Evolutionary conservation across 495 filamentous ascomycete species (phyloP).

Genomic region (Neurospora tetrasperma): DNA sequence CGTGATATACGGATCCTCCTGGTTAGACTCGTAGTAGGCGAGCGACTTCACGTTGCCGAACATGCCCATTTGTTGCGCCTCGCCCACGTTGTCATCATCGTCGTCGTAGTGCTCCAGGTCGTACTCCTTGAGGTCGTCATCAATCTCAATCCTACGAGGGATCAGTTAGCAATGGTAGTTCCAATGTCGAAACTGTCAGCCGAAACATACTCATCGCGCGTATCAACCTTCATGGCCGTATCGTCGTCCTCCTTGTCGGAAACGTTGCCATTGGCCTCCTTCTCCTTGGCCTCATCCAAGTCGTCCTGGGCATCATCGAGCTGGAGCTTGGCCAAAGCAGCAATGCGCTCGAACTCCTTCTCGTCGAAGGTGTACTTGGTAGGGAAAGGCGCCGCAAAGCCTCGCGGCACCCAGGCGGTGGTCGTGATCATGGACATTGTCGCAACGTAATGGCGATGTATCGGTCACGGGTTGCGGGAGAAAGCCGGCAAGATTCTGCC

Average conservation of each 20-base stretch:
- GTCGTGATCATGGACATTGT: conserved; percentile 77
- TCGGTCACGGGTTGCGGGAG: neutral
- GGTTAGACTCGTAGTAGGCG: conserved; percentile 85
- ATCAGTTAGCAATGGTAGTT: conserved; percentile 11
- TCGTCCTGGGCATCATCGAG: conserved; percentile 88
- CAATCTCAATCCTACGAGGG: conserved; percentile 30
- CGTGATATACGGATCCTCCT: conserved; percentile 93
- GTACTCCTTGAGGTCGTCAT: conserved; percentile 88
- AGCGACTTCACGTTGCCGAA: conserved; percentile 91
- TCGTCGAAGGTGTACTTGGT: conserved; percentile 87
- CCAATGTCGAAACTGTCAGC: neutral
- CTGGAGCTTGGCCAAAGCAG: conserved; percentile 76
- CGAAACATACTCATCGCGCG: conserved; percentile 10
- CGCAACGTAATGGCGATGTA: conserved; percentile 4
- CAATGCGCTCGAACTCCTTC: conserved; percentile 83
- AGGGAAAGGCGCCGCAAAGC: conserved; percentile 85
- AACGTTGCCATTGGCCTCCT: conserved; percentile 25
- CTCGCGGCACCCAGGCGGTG: conserved; percentile 86
- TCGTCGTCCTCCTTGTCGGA: conserved; percentile 8
- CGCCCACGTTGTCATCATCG: conserved; percentile 53
- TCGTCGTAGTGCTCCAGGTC: conserved; percentile 91
- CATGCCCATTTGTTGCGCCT: conserved; percentile 67
- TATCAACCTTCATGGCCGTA: conserved; percentile 7
- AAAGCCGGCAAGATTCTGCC: neutral
- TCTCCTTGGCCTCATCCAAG: conserved; percentile 54